Base-by-base conservation (phyloP, 305 asterid genomes). In the Andrographis paniculata region DNA sequence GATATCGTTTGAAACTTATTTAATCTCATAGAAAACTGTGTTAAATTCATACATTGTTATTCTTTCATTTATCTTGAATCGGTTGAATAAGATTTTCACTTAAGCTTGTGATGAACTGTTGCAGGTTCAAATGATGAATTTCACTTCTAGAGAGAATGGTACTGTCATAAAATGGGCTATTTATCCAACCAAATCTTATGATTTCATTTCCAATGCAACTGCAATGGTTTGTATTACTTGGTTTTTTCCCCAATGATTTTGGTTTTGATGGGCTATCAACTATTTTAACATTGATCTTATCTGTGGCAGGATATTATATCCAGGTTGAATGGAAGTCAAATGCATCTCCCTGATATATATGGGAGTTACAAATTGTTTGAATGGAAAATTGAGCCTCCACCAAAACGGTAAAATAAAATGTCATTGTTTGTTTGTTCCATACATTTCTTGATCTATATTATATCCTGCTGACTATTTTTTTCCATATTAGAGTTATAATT, bases 91-190 rank as follows among this genome's bases (percentile, higher is more conserved):
- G 37, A 42, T 31, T 48, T 42, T 42, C 49, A 40, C 67, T 56
- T 55, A 60, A 50, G 18, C 39, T 54, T 42, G 48, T 39, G 56
- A 45, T 60, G 43, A 48, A 53, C 50, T 27, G 20, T 66, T 69
- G 67, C 92, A 91, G 99, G 85, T 91, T 56, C 78, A 64, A 45
- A 55, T 75, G 67, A 38, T 72, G 72, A 78, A 83, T 64, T 57
- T 70, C 61, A 68, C 92, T 28, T 73, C 93, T 24, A 50, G 58
- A 50, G 84, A 72, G 51, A 83, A 75, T 52, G 78, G 47, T 17
- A 83, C 95, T 45, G 75, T 91, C 54, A 60, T 81, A 66, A 75
- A 56, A 77, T 78, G 88, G 94, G 82, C 77, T 40, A 73, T 91
- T 70, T 56, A 22, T 50, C 99, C 99, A 23, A 71, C 68, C 33